Conservation (phyloP, 352 stramenopile genomes). For the Globisporangium middletonii region DNA sequence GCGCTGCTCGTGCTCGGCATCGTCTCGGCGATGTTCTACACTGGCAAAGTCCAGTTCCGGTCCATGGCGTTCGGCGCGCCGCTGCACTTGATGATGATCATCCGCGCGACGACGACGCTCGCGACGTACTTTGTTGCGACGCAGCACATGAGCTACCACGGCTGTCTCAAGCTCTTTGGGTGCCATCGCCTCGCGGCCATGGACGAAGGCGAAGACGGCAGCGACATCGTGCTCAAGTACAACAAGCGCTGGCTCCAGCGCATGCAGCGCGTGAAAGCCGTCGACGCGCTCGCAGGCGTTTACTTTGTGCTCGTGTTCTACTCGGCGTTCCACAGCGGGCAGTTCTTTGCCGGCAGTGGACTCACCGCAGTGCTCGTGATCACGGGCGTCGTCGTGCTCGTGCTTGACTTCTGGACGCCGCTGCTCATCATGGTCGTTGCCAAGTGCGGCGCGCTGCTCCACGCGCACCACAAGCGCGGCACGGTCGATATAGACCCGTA, state of each 20-base stretch:
- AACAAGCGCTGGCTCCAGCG: slow-evolving; percentile 55
- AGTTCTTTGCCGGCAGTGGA: slow-evolving; percentile 37
- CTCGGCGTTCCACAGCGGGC: slow-evolving; percentile 47
- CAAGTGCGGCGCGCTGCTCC: slow-evolving; percentile 41
- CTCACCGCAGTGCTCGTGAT: slow-evolving; percentile 36
- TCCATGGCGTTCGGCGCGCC: slow-evolving; percentile 39
- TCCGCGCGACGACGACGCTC: slow-evolving; percentile 50
- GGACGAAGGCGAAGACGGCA: slow-evolving; percentile 22
- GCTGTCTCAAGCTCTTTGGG: slow-evolving; percentile 43
- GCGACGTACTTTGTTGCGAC: slow-evolving; percentile 47
- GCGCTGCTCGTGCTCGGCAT: slow-evolving; percentile 46
- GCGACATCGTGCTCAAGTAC: slow-evolving; percentile 62
- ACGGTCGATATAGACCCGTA: slow-evolving; percentile 53
- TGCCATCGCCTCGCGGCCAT: slow-evolving; percentile 30
- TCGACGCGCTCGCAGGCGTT: slow-evolving; percentile 43
- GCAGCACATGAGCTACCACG: slow-evolving; percentile 57
- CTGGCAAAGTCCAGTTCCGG: slow-evolving; percentile 45
- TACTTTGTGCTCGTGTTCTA: slow-evolving; percentile 77
- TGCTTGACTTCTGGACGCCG: slow-evolving; percentile 62
- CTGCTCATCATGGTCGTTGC: slow-evolving; percentile 64
- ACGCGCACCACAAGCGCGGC: slow-evolving; percentile 49
- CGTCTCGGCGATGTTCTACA: slow-evolving; percentile 35
- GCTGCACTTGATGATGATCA: slow-evolving; percentile 53
- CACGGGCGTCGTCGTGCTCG: slow-evolving; percentile 36
- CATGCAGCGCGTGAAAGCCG: slow-evolving; percentile 47